Base-by-base conservation (phyloP, 2,329 filamentous ascomycete genomes). In the Ceratocystis albifundus region DNA sequence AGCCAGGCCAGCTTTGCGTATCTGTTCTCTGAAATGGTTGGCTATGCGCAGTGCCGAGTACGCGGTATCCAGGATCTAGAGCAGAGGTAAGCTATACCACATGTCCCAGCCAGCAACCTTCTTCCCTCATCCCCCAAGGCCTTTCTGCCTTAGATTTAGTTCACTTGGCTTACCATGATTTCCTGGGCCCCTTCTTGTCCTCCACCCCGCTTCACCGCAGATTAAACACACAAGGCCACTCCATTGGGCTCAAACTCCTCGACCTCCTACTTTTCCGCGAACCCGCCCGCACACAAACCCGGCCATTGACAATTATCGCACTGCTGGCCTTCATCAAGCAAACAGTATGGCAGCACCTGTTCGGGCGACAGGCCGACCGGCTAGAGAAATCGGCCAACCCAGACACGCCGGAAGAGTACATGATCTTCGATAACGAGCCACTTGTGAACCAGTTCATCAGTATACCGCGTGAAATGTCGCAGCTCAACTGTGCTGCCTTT, bases 351-450 rank as follows among this genome's bases (percentile, higher is more conserved):
- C 86, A 88, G 70, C 89, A 96, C 76, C 88, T 99, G 62, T 99
- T 99, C 76, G 86, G 85, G 46, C 88, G 93, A 1, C 87, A 92
- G 66, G 94, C 94, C 32, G 93, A 97, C 77, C 88, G 90, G 20
- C 85, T 99, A 67, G 94, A 99, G 78, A 92, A 94, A 77, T 90
- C 86, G 68, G 86, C 86, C 65, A 87, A 89, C 72, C 87, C 89
- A 7, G 84, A 87, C 65, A 93, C 91, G 64, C 87, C 90, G 7
- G 90, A 94, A 71, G 93, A 97, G 79, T 99, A 97, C 80, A 97
- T 99, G 93, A 94, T 99, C 72, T 90, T 92, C 72, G 94, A 99
- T 78, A 97, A 99, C 77, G 94, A 97, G 75, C 94, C 94, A 25
- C 81, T 97, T 63, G 93, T 97, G 48, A 97, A 96, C 76, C 87